phyloP scores from a whole-genome alignment of 2,329 filamentous ascomycete species.

The Trichophyton mentagrophytes region DNA sequence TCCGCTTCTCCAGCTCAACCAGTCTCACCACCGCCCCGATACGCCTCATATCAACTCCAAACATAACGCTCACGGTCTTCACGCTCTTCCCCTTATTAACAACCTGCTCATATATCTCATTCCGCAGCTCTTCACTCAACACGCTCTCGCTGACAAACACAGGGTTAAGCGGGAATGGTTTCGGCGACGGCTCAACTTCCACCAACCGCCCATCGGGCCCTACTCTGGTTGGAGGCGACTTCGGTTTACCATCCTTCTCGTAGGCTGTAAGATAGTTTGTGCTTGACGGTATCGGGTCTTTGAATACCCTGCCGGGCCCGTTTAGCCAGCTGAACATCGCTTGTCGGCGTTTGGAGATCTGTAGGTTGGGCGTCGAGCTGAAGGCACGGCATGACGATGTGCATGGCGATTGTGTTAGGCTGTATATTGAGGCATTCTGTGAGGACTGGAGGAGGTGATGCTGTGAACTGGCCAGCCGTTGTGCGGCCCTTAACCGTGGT shows the following conservation, averaged over 20 bases:
- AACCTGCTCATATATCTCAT: conserved; percentile 60
- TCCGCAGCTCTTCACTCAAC: conserved; percentile 57
- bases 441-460: conserved; percentile 12
- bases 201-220: too few species aligned
- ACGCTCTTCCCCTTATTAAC: conserved; percentile 54
- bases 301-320: conserved; percentile 39
- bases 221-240: too few species aligned
- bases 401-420: conserved; percentile 9
- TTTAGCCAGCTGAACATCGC: conserved; percentile 38
- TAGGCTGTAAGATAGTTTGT: conserved; percentile 47
- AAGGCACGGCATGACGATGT: conserved; percentile 12
- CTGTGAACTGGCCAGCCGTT: conserved; percentile 19
- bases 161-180: conserved; percentile 62
- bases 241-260: conserved; percentile 21
- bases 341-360: conserved; percentile 32
- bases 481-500: conserved; percentile 27
- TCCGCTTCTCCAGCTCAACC: conserved; percentile 73
- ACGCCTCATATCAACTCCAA: conserved; percentile 67
- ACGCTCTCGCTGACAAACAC: conserved; percentile 59
- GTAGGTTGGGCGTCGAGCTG: conserved; percentile 2
- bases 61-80: conserved; percentile 62
- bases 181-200: conserved; percentile 14
- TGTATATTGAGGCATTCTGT: conserved; percentile 20
- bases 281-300: conserved; percentile 35
- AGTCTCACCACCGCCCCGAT: conserved; percentile 76